Evolutionary conservation across 371 early-diverging fungal species (phyloP).

Genomic region (Mucor racemosus): DNA sequence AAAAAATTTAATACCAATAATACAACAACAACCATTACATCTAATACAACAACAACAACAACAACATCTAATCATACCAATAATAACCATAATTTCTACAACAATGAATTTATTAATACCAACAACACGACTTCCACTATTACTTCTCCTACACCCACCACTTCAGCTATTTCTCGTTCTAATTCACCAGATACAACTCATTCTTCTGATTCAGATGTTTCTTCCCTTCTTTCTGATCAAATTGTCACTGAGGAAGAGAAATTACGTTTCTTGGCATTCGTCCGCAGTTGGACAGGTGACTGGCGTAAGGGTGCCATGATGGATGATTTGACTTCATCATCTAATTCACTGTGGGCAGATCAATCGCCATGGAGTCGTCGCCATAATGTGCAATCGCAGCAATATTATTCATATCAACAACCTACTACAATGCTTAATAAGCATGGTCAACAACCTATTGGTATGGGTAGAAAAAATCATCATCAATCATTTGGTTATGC

Average conservation of each 20-base stretch:
- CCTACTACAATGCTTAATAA: neutral
- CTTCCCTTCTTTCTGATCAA: conserved; percentile 16
- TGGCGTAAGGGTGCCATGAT: conserved; percentile 32
- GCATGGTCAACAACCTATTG: conserved; percentile 17
- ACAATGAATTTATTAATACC: conserved; percentile 8
- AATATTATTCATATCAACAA: conserved; percentile 2
- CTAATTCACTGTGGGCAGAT: conserved; percentile 41
- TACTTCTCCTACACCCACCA: conserved; percentile 2
- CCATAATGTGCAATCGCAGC: neutral
- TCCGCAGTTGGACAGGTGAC: conserved; percentile 53
- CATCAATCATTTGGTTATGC: conserved; percentile 6
- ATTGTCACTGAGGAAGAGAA: conserved; percentile 48
- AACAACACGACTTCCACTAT: conserved; percentile 1
- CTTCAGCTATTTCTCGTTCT: conserved; percentile 21
- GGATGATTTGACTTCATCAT: conserved; percentile 5
- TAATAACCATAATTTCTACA: neutral
- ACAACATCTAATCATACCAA: conserved; percentile 4
- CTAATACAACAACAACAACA: conserved; percentile 2
- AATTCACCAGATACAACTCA: conserved; percentile 18
- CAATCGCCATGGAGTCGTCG: conserved; percentile 40
- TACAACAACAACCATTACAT: neutral
- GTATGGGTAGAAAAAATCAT: conserved; percentile 18
- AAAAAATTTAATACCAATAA: conserved; percentile 4
- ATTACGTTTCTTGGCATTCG: conserved; percentile 46
- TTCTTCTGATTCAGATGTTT: conserved; percentile 22